phyloP scores from a whole-genome alignment of 139 green algal species.

The Yamagishiella unicocca region DNA sequence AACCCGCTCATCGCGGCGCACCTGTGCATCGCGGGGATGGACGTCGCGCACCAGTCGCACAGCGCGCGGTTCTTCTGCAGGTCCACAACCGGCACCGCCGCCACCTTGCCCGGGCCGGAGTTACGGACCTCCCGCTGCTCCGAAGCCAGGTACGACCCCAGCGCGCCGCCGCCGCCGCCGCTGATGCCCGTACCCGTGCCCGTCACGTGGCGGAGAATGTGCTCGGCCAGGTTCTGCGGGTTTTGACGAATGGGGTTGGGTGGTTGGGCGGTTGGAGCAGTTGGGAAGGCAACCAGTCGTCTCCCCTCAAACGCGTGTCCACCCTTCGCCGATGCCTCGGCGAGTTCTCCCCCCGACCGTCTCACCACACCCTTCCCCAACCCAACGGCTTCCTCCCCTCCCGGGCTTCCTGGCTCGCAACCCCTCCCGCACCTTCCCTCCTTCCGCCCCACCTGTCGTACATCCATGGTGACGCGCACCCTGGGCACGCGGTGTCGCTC shows the following conservation, averaged over 20 bases:
- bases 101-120: not conserved
- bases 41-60: slow-evolving; percentile 42
- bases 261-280: not conserved
- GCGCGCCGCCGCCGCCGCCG: not conserved
- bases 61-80: not conserved
- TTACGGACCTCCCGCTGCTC: not conserved
- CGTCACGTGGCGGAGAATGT: not conserved
- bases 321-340: not conserved
- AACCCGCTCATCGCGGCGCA: not conserved
- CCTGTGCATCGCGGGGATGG: slow-evolving; percentile 28
- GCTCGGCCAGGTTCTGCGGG: not conserved
- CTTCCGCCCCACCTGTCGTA: not conserved
- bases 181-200: not conserved
- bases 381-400: not conserved
- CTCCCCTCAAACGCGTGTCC: not conserved
- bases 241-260: not conserved
- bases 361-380: not conserved
- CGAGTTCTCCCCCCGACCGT: not conserved
- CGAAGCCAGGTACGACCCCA: not conserved
- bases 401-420: not conserved
- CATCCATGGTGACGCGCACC: not conserved
- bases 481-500: not conserved
- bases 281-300: not conserved
- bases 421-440: not conserved
- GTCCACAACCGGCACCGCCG: not conserved